Base-by-base conservation (phyloP, 1,284 basidiomycete species). In the Malassezia slooffiae region DNA sequence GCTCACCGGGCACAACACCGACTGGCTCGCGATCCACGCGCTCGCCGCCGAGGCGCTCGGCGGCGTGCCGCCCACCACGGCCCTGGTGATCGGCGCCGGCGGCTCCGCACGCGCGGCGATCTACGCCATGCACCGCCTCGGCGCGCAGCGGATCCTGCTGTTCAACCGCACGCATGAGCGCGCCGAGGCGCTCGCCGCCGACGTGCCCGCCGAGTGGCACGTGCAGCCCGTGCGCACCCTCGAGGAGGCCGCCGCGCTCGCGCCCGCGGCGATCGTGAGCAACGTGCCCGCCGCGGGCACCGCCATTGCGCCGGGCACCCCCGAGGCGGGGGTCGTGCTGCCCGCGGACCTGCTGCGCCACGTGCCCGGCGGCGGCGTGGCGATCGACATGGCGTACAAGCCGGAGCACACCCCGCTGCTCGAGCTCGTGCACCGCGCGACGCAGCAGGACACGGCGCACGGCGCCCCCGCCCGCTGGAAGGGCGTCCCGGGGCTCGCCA, bases 331-430 rank as follows among this genome's bases (percentile, higher is more conserved):
- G 16, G 58, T 69, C 39, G 42, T 59, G 19, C 48, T 67, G 8
- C 55, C 64, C 4, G 19, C 32, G 4, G 24, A 28, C 5, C 51
- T 69, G 4, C 50, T 69, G 4, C 20, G 45, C 4, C 47, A 53
- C 36, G n/a, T n/a, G n/a, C 43, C 52, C 0, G 33, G 38, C 0
- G 62, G 62, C 12, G 66, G 66, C n/a, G 64, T 69, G 7, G 64
- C 54, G 11, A 55, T 69, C 41, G 66, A 69, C 41, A 69, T 69
- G 66, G 57, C 57, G 37, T 68, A 69, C 61, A 63, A 64, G 38
- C 64, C 64, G 4, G 50, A 55, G 36, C 27, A 39, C 21, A 69
- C 66, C 15, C 50, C 57, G n/a, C 50, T 69, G 20, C 47, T 67
- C 11, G 41, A 55, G 40, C 45, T 67, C 13, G 56, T 42, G 4